Evolutionary conservation across 106 monocot genomes (phyloP), one percentile per base, ranked within the genome.

Genomic region (Dioscorea alata): DNA sequence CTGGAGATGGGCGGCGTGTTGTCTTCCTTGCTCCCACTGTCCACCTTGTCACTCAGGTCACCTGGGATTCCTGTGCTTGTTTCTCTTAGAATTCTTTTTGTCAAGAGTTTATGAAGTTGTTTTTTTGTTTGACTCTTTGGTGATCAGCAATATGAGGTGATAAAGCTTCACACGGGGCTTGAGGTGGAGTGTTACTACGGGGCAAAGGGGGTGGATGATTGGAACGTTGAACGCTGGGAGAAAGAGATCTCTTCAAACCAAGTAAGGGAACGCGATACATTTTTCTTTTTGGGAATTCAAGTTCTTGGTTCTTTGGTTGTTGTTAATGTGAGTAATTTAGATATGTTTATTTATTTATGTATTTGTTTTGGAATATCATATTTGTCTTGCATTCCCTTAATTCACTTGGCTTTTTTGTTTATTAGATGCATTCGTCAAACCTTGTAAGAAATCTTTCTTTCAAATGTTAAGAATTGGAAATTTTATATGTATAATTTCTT

Each of bases 1-100:
- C 56, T 25, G 59, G 59, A 33, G 71, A 60, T 1, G 64, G 69
- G 63, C 77, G 71, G n/a, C 34, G 86, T 59, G 70, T 89, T 42
- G 31, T 97, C 14, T 92, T 97, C 33, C 86, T 97, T 21, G 88
- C 92, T 0, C 96, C 96, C 5, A 89, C 96, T n/a, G 92, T 97
- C 23, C 74, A 84, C 63, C 86, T 97, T 33, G 96, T 92, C 12
- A 50, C 64, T 18, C 92, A 97, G 86, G 96, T 97, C 42, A 6
- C 42, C 24, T 19, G 53, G 23, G 23, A 7, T 13, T 22, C 62
- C 15, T 65, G 49, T 42, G 23, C 48, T 74, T 62, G 9, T 1
- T 61, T 33, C 25, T 60, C 15, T 64, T 24, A 63, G 19, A 67
- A 17, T 49, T 33, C 7, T 52, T 23, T 57, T 32, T 64, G 32